Conservation (phyloP, 2,329 filamentous ascomycete genomes). For the Cytospora piceae region DNA sequence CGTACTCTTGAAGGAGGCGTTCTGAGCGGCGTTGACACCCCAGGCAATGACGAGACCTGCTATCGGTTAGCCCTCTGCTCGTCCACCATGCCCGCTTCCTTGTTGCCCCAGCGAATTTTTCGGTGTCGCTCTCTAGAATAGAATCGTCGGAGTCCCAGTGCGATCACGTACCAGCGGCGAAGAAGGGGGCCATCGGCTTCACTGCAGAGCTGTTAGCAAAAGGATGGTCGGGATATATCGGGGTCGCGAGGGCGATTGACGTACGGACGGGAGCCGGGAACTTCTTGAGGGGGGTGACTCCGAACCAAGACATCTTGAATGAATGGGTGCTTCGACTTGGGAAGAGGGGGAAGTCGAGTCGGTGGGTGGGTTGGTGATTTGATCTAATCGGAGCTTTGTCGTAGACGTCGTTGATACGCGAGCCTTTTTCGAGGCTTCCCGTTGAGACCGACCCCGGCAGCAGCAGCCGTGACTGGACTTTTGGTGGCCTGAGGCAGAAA, state of each 20-base stretch:
- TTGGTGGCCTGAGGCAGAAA: slow-evolving; percentile 29
- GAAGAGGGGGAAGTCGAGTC: slow-evolving; percentile 41
- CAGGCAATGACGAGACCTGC: slow-evolving; percentile 84
- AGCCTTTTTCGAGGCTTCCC: slow-evolving; percentile 39
- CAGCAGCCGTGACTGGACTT: slow-evolving; percentile 12
- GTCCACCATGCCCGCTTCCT: neutral
- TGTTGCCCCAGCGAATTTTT: neutral
- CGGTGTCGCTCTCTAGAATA: neutral
- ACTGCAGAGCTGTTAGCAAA: slow-evolving; percentile 58
- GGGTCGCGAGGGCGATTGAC: slow-evolving; percentile 49
- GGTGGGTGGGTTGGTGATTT: slow-evolving; percentile 37
- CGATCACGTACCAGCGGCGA: slow-evolving; percentile 79
- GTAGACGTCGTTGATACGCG: slow-evolving; percentile 31
- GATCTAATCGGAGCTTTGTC: slow-evolving; percentile 33
- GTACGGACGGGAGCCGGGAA: slow-evolving; percentile 78
- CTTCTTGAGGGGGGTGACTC: slow-evolving; percentile 70
- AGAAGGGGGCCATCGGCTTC: slow-evolving; percentile 91
- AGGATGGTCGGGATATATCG: slow-evolving; percentile 18
- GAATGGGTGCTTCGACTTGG: slow-evolving; percentile 42
- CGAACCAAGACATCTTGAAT: slow-evolving; percentile 75
- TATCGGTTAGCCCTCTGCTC: slow-evolving; percentile 29
- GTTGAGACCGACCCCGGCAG: slow-evolving; percentile 16
- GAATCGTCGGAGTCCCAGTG: slow-evolving; percentile 4
- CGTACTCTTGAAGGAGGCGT: slow-evolving; percentile 76
- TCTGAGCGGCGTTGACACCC: slow-evolving; percentile 85